A percentile compares a stretch with the other conserved stretches of the same genome.
These are phyloP conservation scores for Aspergillus persii DNA, from an alignment of 2,329 filamentous ascomycete species.

Conservation along the genomic window DNA sequence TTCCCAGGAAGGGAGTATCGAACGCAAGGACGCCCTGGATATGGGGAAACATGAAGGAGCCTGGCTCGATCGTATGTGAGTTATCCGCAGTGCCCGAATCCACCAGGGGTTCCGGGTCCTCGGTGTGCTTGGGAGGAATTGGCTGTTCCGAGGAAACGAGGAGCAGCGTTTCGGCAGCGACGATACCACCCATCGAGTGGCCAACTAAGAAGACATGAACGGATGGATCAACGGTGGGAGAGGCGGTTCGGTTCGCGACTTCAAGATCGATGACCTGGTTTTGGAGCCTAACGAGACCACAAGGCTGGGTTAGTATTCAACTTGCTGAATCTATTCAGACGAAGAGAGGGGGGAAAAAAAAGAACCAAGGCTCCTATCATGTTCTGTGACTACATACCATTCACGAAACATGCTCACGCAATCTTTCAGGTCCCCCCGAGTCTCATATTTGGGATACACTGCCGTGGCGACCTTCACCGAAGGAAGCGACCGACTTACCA, in stretches of 20 bases:
- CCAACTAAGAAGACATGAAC: constrained; percentile 79
- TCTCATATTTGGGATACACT: constrained; percentile 51
- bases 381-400: constrained; percentile 37
- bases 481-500: constrained; percentile 44
- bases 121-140: constrained; percentile 33
- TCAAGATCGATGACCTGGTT: constrained; percentile 94
- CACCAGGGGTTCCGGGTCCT: constrained; percentile 8
- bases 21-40: constrained; percentile 88
- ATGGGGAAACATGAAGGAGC: constrained; percentile 81
- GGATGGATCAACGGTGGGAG: constrained; percentile 80
- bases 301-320: not conserved
- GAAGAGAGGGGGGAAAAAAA: not conserved
- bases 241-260: constrained; percentile 74
- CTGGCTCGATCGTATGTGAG: constrained; percentile 26
- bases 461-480: constrained; percentile 41
- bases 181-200: constrained; percentile 91
- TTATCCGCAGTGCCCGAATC: constrained; percentile 12
- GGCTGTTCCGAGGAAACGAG: constrained; percentile 67
- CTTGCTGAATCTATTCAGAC: not conserved
- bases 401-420: constrained; percentile 47
- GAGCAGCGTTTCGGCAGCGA: constrained; percentile 84
- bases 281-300: constrained; percentile 61
- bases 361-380: not conserved
- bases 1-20: constrained; percentile 77
- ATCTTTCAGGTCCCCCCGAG: constrained; percentile 47